Percentiles rank a stretch among this genome's conserved stretches.
Conservation (phyloP, 2,329 filamentous ascomycete genomes). For the Pseudocercospora cruenta region DNA sequence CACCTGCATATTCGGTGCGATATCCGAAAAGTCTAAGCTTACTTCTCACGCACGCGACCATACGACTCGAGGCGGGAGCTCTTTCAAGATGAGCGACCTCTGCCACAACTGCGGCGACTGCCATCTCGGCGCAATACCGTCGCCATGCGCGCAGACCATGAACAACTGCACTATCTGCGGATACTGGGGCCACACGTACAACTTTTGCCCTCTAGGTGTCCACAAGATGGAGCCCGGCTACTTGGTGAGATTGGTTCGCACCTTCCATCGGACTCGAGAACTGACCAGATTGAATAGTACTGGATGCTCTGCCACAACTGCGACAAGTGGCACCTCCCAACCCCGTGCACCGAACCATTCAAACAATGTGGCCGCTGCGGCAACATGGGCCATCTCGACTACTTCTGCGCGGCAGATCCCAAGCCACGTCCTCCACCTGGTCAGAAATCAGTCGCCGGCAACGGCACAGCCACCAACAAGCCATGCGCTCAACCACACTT, state of each 20-base stretch:
- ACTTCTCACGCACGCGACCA: background rate
- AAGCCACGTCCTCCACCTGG: conserved; percentile 1
- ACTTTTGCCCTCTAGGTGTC: conserved; percentile 30
- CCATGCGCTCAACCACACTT: background rate
- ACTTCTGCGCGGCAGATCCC: conserved; percentile 30
- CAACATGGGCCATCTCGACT: conserved; percentile 27
- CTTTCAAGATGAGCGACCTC: conserved; percentile 29
- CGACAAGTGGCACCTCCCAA: conserved; percentile 33
- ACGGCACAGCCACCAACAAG: background rate
- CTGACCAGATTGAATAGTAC: conserved; percentile 22
- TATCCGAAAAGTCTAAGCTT: background rate
- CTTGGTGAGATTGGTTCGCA: conserved; percentile 15
- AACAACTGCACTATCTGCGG: conserved; percentile 27
- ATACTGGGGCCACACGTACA: conserved; percentile 23
- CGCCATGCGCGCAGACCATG: conserved; percentile 24
- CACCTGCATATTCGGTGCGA: background rate
- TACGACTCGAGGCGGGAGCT: background rate
- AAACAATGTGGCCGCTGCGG: conserved; percentile 26
- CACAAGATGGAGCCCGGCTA: conserved; percentile 16
- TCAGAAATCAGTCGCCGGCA: background rate
- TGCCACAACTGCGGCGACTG: conserved; percentile 31
- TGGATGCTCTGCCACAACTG: conserved; percentile 33
- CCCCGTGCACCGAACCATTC: conserved; percentile 20
- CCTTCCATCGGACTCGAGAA: background rate
- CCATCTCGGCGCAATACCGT: conserved; percentile 27